phyloP scores from a whole-genome alignment of 495 filamentous ascomycete genomes.

The Cercophora samala region DNA sequence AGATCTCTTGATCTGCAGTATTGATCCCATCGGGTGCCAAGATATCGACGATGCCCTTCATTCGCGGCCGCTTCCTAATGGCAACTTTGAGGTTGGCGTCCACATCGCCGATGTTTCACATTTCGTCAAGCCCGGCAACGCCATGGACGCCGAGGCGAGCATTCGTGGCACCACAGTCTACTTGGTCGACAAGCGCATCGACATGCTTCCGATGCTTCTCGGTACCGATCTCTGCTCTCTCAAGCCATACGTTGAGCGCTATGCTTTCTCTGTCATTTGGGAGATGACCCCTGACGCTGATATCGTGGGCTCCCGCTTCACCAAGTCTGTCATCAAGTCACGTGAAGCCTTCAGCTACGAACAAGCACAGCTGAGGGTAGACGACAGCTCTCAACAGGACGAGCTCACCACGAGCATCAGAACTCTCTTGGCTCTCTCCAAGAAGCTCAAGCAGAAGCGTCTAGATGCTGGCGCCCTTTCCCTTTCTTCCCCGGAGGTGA shows the following conservation, averaged over 20 bases:
- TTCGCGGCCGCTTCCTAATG: constrained; percentile 77
- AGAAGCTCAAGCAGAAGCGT: constrained; percentile 90
- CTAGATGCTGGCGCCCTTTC: constrained; percentile 95
- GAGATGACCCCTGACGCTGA: constrained; percentile 83
- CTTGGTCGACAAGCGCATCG: constrained; percentile 96
- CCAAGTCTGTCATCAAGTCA: constrained; percentile 97
- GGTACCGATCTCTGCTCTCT: constrained; percentile 96
- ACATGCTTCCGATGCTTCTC: constrained; percentile 95
- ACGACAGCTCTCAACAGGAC: constrained; percentile 80
- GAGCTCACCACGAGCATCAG: constrained; percentile 90
- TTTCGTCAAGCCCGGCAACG: constrained; percentile 94
- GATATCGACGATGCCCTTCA: constrained; percentile 98
- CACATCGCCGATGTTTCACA: constrained; percentile 98
- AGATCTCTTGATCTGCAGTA: constrained; percentile 88
- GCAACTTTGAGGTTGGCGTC: constrained; percentile 95
- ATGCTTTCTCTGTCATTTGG: constrained; percentile 94
- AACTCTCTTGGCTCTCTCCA: constrained; percentile 79
- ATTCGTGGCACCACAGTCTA: constrained; percentile 95
- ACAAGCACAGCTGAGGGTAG: constrained; percentile 87
- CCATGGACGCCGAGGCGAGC: constrained; percentile 94
- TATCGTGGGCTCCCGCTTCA: constrained; percentile 76
- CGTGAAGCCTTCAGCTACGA: constrained; percentile 98
- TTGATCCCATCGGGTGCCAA: constrained; percentile 92
- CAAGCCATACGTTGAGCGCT: constrained; percentile 96
- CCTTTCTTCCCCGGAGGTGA: constrained; percentile 91